Evolutionary conservation across 2,329 filamentous ascomycete species (phyloP).

Genomic region (Drechmeria coniospora): DNA sequence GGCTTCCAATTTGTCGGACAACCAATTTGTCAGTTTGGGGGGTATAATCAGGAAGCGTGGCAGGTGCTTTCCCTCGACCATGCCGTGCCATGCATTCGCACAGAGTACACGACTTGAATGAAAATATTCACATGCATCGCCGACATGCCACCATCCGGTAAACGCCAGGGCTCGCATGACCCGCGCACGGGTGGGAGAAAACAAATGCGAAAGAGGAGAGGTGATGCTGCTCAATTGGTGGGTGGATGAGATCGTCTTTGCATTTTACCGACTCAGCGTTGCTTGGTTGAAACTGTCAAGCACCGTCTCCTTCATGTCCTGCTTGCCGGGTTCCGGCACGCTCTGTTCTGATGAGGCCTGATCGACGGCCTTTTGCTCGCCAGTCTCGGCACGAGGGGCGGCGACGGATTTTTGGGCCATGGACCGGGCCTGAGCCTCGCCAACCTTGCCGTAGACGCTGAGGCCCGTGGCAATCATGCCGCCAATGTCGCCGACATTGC

Average conservation of each 20-base stretch:
- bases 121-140: not conserved
- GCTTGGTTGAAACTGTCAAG: constrained; percentile 24
- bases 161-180: not conserved
- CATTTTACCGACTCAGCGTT: no score
- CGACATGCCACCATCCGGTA: not conserved
- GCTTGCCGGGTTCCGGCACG: constrained; percentile 6
- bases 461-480: constrained; percentile 95
- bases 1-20: no score
- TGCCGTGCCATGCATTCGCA: no score
- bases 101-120: no score
- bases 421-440: constrained; percentile 56
- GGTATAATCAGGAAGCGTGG: no score
- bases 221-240: no score
- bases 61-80: no score
- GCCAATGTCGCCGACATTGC: constrained; percentile 90
- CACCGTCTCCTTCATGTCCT: constrained; percentile 22
- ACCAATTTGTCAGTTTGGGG: no score
- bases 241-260: no score
- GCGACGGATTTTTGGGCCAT: constrained; percentile 39
- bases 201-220: no score
- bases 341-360: constrained; percentile 5
- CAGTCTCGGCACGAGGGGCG: constrained; percentile 6
- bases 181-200: not conserved
- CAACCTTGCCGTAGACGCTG: constrained; percentile 90
- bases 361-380: constrained; percentile 7